These are phyloP conservation scores for Neurospora sp. DNA, from an alignment of 495 filamentous ascomycete genomes.

Conservation along the genomic window DNA sequence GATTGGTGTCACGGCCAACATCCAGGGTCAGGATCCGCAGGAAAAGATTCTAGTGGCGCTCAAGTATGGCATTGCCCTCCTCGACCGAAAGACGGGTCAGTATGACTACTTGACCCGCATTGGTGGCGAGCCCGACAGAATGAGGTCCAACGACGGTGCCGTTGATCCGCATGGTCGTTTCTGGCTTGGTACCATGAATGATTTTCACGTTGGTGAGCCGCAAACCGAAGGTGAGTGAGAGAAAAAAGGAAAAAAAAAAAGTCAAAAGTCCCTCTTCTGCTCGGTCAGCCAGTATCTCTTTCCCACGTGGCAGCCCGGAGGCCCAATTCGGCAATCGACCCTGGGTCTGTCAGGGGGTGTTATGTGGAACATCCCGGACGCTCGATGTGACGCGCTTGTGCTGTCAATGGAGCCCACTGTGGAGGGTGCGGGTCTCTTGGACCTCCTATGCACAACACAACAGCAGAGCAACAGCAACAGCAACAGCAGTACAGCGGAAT, in stretches of 20 bases:
- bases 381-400: neutral
- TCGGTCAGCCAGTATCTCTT: constrained; percentile 2
- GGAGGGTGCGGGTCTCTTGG: neutral
- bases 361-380: neutral
- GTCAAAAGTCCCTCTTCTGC: neutral
- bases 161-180: constrained; percentile 74
- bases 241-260: constrained; percentile 13
- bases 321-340: neutral
- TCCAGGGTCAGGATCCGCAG: constrained; percentile 53
- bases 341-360: neutral
- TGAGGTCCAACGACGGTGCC: constrained; percentile 71
- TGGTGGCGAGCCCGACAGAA: constrained; percentile 34
- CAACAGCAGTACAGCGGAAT: neutral
- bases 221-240: constrained; percentile 42
- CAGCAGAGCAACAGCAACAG: neutral
- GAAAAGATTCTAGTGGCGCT: constrained; percentile 65
- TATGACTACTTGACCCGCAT: constrained; percentile 37
- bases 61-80: constrained; percentile 69
- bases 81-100: constrained; percentile 56
- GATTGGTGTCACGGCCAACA: constrained; percentile 76
- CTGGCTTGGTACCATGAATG: constrained; percentile 88
- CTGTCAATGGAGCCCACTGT: neutral
- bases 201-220: constrained; percentile 44
- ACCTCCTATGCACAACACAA: neutral
- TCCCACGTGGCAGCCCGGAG: constrained; percentile 14